Evolutionary conservation across 805 yeast species (phyloP).

Genomic region (Lipomyces anomalus): DNA sequence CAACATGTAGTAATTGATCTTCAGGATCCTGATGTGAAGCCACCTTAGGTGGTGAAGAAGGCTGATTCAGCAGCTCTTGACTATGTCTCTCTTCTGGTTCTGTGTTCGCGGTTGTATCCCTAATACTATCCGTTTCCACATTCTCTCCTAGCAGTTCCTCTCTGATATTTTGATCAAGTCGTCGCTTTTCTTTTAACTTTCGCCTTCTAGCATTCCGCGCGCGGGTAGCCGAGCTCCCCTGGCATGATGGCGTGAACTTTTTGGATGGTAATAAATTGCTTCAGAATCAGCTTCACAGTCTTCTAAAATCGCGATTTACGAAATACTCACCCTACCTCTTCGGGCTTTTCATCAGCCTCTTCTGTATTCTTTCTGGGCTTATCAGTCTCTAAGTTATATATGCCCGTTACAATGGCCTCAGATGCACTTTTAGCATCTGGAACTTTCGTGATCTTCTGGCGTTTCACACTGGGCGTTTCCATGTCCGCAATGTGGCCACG

Average conservation of each 20-base stretch:
- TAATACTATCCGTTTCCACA: not conserved
- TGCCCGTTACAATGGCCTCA: no score
- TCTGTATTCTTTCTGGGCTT: no score
- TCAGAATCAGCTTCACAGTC: no score
- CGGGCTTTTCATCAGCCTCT: no score
- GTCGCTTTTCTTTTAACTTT: not conserved
- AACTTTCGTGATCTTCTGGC: not conserved
- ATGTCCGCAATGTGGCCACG: not conserved
- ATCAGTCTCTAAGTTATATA: no score
- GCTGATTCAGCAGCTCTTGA: not conserved
- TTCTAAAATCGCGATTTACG: no score
- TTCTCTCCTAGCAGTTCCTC: not conserved
- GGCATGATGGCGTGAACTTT: constrained; percentile 1
- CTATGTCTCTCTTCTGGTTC: not conserved
- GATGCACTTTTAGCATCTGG: no score
- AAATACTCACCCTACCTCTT: no score
- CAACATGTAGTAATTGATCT: not conserved
- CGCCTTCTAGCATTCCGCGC: constrained; percentile 8
- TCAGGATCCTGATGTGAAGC: not conserved
- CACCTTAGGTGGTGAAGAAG: not conserved
- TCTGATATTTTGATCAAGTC: not conserved
- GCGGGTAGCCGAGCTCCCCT: constrained; percentile 5
- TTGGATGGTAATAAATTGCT: no score
- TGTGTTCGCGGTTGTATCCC: not conserved
- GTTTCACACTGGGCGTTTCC: not conserved